These are phyloP conservation scores for Arabidopsis suecica DNA, from an alignment of 345 rosid species.

Conservation along the genomic window DNA sequence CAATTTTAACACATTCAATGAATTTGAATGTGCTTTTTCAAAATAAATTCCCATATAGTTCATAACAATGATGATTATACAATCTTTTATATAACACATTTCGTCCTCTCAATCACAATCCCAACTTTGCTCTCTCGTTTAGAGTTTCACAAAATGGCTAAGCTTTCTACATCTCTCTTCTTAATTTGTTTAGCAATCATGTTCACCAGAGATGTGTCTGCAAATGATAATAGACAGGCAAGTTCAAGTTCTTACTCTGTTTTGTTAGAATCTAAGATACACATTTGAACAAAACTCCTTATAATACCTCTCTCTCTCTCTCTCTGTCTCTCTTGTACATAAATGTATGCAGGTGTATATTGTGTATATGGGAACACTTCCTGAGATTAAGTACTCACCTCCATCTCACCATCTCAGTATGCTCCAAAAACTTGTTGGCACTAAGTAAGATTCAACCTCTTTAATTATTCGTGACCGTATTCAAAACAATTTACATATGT, in stretches of 20 bases:
- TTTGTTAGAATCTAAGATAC: constrained; percentile 6
- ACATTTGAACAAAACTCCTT: background rate
- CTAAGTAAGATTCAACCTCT: constrained; percentile 4
- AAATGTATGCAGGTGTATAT: constrained; percentile 26
- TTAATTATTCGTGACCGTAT: background rate
- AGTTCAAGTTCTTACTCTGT: constrained; percentile 13
- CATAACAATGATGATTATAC: background rate
- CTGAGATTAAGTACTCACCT: constrained; percentile 25
- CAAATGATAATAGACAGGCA: constrained; percentile 34
- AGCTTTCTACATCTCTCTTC: background rate
- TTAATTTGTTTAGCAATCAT: constrained; percentile 16
- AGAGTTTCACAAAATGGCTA: constrained; percentile 28
- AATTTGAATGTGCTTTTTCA: background rate
- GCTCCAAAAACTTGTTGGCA: constrained; percentile 22
- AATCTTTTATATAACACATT: background rate
- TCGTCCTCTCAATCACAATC: constrained; percentile 14
- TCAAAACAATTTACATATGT: background rate
- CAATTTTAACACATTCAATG: background rate
- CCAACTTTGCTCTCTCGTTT: constrained; percentile 10
- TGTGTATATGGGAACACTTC: constrained; percentile 38
- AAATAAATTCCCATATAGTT: background rate
- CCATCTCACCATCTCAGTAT: constrained; percentile 32
- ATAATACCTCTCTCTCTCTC: background rate
- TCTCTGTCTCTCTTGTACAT: background rate
- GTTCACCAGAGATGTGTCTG: constrained; percentile 19